phyloP scores from a whole-genome alignment of 805 yeast genomes.

The Yueomyces sp. region DNA sequence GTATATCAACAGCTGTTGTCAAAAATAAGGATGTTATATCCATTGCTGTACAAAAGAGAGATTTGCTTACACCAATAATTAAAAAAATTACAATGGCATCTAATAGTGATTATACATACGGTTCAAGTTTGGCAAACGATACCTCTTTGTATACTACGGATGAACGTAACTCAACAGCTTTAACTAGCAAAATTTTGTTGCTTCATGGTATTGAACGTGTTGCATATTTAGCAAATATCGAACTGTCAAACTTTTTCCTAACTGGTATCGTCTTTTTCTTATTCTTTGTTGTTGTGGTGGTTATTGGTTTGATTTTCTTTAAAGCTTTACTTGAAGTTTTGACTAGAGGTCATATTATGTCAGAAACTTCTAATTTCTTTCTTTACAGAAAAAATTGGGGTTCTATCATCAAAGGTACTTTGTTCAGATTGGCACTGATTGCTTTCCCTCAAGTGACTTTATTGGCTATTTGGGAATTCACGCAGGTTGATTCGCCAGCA shows the following conservation, averaged over 20 bases:
- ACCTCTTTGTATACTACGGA: constrained; percentile 44
- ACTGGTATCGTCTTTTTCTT: constrained; percentile 78
- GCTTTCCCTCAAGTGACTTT: constrained; percentile 82
- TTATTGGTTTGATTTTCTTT: constrained; percentile 43
- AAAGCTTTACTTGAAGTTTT: constrained; percentile 57
- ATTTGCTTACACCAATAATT: constrained; percentile 17
- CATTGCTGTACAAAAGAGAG: constrained; percentile 67
- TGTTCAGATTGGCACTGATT: constrained; percentile 69
- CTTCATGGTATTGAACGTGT: constrained; percentile 90
- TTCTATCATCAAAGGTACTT: constrained; percentile 72
- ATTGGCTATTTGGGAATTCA: constrained; percentile 80
- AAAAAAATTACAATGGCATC: constrained; percentile 24
- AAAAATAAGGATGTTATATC: constrained; percentile 53
- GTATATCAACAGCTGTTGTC: constrained; percentile 65
- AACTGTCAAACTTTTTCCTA: constrained; percentile 71
- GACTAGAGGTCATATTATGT: constrained; percentile 44
- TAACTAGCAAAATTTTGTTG: constrained; percentile 59
- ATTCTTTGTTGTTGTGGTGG: constrained; percentile 54
- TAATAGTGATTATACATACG: constrained; percentile 28
- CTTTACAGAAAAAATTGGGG: constrained; percentile 79
- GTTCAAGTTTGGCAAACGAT: constrained; percentile 16
- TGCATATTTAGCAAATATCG: constrained; percentile 71
- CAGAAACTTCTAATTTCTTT: constrained; percentile 43
- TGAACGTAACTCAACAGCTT: constrained; percentile 45
- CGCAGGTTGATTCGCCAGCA: constrained; percentile 73